Evolutionary conservation across 2,329 filamentous ascomycete genomes (phyloP), one percentile per base, ranked within the genome.

Genomic region (Amylocarpus encephaloides): DNA sequence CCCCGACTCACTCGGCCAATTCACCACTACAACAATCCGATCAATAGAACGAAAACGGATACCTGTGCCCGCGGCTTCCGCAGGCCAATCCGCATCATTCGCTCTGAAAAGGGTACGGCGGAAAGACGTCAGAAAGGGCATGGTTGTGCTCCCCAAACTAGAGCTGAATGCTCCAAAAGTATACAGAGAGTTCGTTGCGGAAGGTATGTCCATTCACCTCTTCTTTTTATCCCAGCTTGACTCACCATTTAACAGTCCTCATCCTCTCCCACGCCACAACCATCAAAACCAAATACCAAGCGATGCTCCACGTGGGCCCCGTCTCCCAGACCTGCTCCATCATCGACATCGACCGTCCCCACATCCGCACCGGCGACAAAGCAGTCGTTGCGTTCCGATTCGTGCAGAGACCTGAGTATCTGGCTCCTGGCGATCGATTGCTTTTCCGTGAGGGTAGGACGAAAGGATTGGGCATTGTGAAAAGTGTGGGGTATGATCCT

Each of bases 201-300:
- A 92, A 69, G 82, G 83, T 84, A 70, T 59, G 68, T 52, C 34
- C 35, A 26, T 11, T 46, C n/a, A 29, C 26, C 19, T 43, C 13
- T 29, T 29, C 13, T 44, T 46, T 29, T 12, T 9, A 32, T 10
- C 16, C 46, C 49, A 38, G 46, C 33, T 11, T 34, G 11, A 12
- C 30, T n/a, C 19, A 16, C 59, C 41, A 19, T 15, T 30, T 22
- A 0, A 33, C 50, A 83, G 93, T 98, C 1, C 76, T 98, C 18
- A 97, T 98, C 59, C 76, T 98, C 6, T 94, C 88, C 3, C 93
- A 98, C 64, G 90, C 92, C 0, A 98, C 93, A 0, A 98, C 93
- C 39, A 98, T 98, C 68, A 93, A 95, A 69, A 89, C 84, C 0
- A 92, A 90, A 62, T 98, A 98, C 59, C 93, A 98, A 72, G 93